Evolutionary conservation across 352 stramenopile species (phyloP).

Genomic region (Pilasporangium apinafurcum): DNA sequence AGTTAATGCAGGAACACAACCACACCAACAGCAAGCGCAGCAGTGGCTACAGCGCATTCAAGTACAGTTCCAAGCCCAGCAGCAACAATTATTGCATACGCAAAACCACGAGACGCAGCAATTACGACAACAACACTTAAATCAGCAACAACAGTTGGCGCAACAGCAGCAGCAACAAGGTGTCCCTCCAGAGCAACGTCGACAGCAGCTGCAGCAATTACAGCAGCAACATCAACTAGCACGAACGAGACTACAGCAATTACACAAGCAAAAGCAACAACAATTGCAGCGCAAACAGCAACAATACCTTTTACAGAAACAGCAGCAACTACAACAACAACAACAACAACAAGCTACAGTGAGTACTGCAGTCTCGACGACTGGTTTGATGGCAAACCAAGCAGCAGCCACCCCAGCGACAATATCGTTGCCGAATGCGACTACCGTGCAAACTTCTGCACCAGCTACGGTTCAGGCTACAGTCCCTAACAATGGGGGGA

Average conservation of each 20-base stretch:
- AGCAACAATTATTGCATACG: constrained; percentile 59
- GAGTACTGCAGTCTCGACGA: constrained; percentile 12
- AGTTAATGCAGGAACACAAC: constrained; percentile 3
- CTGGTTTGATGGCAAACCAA: constrained; percentile 25
- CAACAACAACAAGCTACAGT: constrained; percentile 16
- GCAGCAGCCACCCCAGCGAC: constrained; percentile 15
- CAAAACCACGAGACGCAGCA: constrained; percentile 78
- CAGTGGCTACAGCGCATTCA: constrained; percentile 80
- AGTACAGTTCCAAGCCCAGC: constrained; percentile 75
- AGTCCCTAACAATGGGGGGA: constrained; percentile 10
- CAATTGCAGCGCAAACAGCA: constrained; percentile 80
- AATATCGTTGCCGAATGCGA: constrained; percentile 30
- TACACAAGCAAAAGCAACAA: constrained; percentile 78
- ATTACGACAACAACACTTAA: constrained; percentile 66
- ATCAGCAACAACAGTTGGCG: constrained; percentile 68
- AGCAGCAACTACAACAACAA: constrained; percentile 60
- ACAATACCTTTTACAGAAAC: constrained; percentile 73
- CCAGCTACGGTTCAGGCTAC: constrained; percentile 5
- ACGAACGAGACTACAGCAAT: constrained; percentile 52
- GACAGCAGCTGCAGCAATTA: constrained; percentile 66
- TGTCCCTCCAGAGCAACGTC: constrained; percentile 45
- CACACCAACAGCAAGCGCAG: constrained; percentile 46
- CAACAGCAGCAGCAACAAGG: constrained; percentile 67
- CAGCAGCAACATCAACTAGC: constrained; percentile 73
- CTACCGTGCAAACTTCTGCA: constrained; percentile 23